These are phyloP conservation scores for Clarireedia monteithiana DNA, from an alignment of 2,329 filamentous ascomycete genomes.

Conservation along the genomic window DNA sequence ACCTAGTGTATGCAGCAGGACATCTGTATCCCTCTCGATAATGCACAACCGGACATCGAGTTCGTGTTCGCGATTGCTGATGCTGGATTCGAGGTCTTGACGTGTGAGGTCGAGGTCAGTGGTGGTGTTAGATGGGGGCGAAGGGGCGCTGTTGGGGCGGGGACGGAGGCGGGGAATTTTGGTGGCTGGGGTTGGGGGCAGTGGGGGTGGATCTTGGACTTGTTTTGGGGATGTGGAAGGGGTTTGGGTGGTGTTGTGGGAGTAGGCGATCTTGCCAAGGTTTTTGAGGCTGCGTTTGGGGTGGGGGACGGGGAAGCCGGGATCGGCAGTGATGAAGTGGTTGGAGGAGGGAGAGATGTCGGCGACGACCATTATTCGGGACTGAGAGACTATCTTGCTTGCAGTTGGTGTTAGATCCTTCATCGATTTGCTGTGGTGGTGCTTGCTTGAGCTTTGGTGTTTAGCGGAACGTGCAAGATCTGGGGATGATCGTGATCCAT, in stretches of 20 bases:
- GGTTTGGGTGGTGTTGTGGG: not conserved
- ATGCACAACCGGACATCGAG: constrained; percentile 17
- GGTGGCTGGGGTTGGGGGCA: not conserved
- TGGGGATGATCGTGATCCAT: not conserved
- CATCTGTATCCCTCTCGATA: constrained; percentile 22
- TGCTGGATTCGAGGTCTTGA: constrained; percentile 1
- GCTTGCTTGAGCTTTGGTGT: too few relatives aligned
- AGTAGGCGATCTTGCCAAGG: not conserved
- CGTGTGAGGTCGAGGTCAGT: not conserved
- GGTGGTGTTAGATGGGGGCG: not conserved
- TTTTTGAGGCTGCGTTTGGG: not conserved
- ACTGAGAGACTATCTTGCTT: not conserved
- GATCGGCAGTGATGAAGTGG: not conserved
- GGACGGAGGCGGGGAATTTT: not conserved
- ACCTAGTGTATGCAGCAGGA: constrained; percentile 17
- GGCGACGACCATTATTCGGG: not conserved
- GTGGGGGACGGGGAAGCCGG: not conserved
- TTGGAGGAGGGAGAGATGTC: not conserved
- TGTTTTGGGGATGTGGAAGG: not conserved
- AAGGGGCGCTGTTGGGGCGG: not conserved
- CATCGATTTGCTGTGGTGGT: too few relatives aligned
- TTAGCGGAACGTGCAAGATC: not conserved
- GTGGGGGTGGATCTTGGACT: not conserved
- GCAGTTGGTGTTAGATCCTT: too few relatives aligned
- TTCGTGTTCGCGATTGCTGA: constrained; percentile 16